Evolutionary conservation across 768 basidiomycete genomes (phyloP).

Genomic region (Naganishia kalamii): DNA sequence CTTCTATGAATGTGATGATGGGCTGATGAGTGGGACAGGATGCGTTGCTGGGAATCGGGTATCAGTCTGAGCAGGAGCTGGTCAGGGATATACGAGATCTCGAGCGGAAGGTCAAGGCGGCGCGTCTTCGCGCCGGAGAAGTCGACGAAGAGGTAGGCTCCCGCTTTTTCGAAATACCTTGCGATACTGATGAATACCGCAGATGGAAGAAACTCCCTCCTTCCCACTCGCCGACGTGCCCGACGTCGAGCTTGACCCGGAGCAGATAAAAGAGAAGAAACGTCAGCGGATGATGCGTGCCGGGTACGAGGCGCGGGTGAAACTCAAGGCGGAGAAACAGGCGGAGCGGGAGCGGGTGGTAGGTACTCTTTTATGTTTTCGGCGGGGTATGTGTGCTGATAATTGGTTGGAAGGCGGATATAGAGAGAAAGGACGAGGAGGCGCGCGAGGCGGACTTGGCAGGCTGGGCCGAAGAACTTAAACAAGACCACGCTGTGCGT

Average conservation of each 20-base stretch:
- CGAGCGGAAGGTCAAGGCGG: conserved; percentile 63
- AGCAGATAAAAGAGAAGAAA: conserved; percentile 85
- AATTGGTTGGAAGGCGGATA: conserved; percentile 39
- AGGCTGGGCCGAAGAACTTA: conserved; percentile 68
- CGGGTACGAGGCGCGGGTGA: conserved; percentile 80
- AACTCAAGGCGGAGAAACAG: conserved; percentile 78
- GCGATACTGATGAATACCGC: background rate
- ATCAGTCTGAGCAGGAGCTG: conserved; percentile 53
- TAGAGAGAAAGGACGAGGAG: conserved; percentile 63
- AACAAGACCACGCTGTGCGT: conserved; percentile 72
- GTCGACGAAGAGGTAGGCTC: conserved; percentile 27
- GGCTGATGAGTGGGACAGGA: conserved; percentile 47
- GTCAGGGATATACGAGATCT: conserved; percentile 52
- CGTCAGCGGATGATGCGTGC: conserved; percentile 89
- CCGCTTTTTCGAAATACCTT: background rate
- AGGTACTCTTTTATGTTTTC: conserved; percentile 1
- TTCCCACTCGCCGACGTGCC: conserved; percentile 90
- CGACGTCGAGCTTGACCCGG: conserved; percentile 86
- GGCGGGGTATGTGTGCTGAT: background rate
- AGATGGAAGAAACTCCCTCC: conserved; percentile 46
- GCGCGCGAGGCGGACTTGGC: conserved; percentile 65
- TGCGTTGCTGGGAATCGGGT: conserved; percentile 64
- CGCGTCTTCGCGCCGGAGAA: conserved; percentile 40
- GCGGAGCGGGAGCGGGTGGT: conserved; percentile 58
- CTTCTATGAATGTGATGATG: background rate